These are phyloP conservation scores for Phoma sp. DNA, from an alignment of 2,329 filamentous ascomycete genomes.

Conservation along the genomic window DNA sequence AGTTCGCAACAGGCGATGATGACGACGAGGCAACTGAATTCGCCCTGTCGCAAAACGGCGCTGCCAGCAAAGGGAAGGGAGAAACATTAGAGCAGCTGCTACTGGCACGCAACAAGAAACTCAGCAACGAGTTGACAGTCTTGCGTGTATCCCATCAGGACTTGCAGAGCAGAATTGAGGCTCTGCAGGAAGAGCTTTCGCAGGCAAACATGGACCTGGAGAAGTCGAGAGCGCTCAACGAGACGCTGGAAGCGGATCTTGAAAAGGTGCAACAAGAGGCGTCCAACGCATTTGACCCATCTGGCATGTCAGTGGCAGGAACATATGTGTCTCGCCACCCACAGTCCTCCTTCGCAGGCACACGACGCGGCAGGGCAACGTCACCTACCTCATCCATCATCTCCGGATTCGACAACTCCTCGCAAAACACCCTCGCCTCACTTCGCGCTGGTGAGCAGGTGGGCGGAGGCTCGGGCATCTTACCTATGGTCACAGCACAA, in stretches of 20 bases:
- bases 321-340: constrained; percentile 85
- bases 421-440: constrained; percentile 59
- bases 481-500: constrained; percentile 98
- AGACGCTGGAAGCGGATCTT: constrained; percentile 90
- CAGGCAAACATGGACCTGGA: constrained; percentile 85
- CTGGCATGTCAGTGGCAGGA: constrained; percentile 89
- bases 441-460: constrained; percentile 68
- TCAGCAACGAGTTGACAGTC: constrained; percentile 90
- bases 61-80: constrained; percentile 64
- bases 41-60: constrained; percentile 54
- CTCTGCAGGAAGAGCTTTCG: constrained; percentile 82
- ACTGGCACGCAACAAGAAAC: constrained; percentile 92
- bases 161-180: constrained; percentile 78
- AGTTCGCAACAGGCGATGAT: constrained; percentile 86
- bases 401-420: constrained; percentile 77
- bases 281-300: constrained; percentile 79
- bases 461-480: constrained; percentile 81
- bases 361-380: constrained; percentile 66
- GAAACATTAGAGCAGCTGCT: constrained; percentile 91
- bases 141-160: constrained; percentile 94
- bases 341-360: constrained; percentile 61
- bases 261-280: constrained; percentile 85
- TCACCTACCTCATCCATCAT: constrained; percentile 98
- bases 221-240: constrained; percentile 80
- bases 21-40: constrained; percentile 58